These are phyloP conservation scores for Ogataea ganodermae DNA, from an alignment of 805 yeast genomes.

Conservation along the genomic window DNA sequence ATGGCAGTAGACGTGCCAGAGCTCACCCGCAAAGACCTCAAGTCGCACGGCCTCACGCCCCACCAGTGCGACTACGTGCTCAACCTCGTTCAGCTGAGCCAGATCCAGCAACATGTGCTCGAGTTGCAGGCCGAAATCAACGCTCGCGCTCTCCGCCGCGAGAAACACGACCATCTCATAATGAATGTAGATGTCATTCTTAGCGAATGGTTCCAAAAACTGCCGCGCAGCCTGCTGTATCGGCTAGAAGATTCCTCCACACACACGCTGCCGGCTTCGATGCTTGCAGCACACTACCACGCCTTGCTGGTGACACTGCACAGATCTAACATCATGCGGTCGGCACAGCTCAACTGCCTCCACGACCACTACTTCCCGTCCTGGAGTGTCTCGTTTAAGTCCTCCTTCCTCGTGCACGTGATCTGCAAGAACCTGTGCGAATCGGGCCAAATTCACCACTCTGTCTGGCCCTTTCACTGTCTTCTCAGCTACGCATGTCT, in stretches of 20 bases:
- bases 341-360: background rate
- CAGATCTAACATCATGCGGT: constrained; percentile 57
- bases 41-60: constrained; percentile 11
- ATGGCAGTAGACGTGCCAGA: background rate
- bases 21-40: constrained; percentile 9
- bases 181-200: constrained; percentile 54
- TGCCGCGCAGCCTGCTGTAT: constrained; percentile 61
- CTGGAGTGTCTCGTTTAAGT: constrained; percentile 13
- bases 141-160: background rate
- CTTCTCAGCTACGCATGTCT: constrained; percentile 13
- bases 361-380: constrained; percentile 15
- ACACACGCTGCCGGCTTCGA: constrained; percentile 49
- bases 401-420: constrained; percentile 10
- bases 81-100: constrained; percentile 7
- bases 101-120: constrained; percentile 8
- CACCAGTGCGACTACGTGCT: constrained; percentile 13
- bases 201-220: constrained; percentile 69
- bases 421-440: constrained; percentile 7
- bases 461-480: constrained; percentile 4
- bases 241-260: constrained; percentile 43
- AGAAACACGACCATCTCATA: constrained; percentile 7
- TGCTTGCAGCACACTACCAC: constrained; percentile 66
- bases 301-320: constrained; percentile 66
- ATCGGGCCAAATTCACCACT: constrained; percentile 7
- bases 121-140: constrained; percentile 5